Evolutionary conservation across 257 asterid species (phyloP).

Genomic region (Gentiana straminea): DNA sequence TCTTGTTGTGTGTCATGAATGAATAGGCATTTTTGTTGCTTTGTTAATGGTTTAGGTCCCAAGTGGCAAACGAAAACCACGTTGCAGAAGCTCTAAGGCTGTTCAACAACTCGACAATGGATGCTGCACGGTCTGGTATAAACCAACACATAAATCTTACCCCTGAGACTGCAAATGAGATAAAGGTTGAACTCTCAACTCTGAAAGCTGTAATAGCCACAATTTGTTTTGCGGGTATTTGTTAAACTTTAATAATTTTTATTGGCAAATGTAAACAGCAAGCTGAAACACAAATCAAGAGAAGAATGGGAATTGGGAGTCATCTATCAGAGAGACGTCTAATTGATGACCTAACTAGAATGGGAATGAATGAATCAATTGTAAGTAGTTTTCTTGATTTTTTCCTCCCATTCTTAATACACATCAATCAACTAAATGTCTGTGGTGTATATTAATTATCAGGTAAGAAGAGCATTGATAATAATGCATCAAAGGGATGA

Average conservation of each 20-base stretch:
- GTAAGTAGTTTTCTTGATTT: slow-evolving; percentile 28
- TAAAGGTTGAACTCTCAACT: slow-evolving; percentile 37
- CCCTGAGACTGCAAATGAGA: slow-evolving; percentile 87
- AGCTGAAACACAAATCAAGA: slow-evolving; percentile 86
- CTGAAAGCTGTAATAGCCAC: neutral
- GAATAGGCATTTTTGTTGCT: neutral
- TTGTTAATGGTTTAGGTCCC: slow-evolving; percentile 33
- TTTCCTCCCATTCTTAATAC: neutral
- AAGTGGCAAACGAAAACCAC: slow-evolving; percentile 72
- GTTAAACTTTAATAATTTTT: slow-evolving; percentile 1
- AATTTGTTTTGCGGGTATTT: neutral
- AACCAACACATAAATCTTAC: slow-evolving; percentile 71
- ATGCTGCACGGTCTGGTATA: slow-evolving; percentile 91
- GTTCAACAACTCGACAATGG: slow-evolving; percentile 79
- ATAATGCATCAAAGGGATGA: slow-evolving; percentile 96
- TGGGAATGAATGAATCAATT: slow-evolving; percentile 88
- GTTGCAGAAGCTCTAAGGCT: slow-evolving; percentile 89
- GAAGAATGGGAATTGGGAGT: slow-evolving; percentile 97
- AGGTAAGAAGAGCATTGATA: slow-evolving; percentile 88
- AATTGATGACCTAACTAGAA: slow-evolving; percentile 78
- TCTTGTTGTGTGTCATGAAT: no score
- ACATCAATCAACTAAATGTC: no score
- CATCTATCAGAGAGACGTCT: slow-evolving; percentile 82
- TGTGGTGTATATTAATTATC: slow-evolving; percentile 15
- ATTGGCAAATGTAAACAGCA: slow-evolving; percentile 36